Evolutionary conservation across 441 rosid genomes (phyloP), one percentile per base, ranked within the genome.

Genomic region (Aquilaria agallochum): DNA sequence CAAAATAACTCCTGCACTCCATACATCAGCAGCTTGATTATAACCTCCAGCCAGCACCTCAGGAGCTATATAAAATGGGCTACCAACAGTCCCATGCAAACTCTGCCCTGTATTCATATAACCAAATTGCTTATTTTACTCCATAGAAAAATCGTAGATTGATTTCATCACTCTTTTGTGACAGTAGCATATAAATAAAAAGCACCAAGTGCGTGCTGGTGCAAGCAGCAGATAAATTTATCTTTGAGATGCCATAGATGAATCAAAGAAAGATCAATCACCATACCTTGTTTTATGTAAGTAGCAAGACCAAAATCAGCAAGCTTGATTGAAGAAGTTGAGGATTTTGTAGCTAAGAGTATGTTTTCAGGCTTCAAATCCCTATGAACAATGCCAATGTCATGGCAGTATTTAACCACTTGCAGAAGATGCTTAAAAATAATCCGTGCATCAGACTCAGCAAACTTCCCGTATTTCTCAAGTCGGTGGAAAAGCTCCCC

Each of bases 301-400:
- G 96, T 92, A 42, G 98, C 98, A n/a, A 92, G 82, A 63, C 98
- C 98, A 74, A 92, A 92, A 56, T 92, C 98, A 32, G 98, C 98
- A 56, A 92, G 75, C 72, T 89, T 92, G 59, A 89, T 92, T 31
- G 87, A 86, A 52, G 96, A 89, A 0, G 88, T 75, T 20, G 82
- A 81, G 58, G 96, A 76, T 58, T 67, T 76, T 11, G 88, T 83
- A 13, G 82, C 90, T 75, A 89, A 76, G 62, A 92, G 90, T 67
- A 87, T 84, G 67, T 92, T 92, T 63, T 87, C 95, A 0, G 98
- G 96, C 73, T 89, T 89, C 33, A 89, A 65, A 76, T 92, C 98
- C 62, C 98, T 78, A 31, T 89, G 97, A 50, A 92, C 88, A 46
- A 92, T 80, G 59, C 96, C 96, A 12, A 73, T 84, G 59, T 84